Percentiles rank a stretch among this genome's conserved stretches.
phyloP scores from a whole-genome alignment of 2,329 filamentous ascomycete genomes.

The Coniochaeta ligniaria region DNA sequence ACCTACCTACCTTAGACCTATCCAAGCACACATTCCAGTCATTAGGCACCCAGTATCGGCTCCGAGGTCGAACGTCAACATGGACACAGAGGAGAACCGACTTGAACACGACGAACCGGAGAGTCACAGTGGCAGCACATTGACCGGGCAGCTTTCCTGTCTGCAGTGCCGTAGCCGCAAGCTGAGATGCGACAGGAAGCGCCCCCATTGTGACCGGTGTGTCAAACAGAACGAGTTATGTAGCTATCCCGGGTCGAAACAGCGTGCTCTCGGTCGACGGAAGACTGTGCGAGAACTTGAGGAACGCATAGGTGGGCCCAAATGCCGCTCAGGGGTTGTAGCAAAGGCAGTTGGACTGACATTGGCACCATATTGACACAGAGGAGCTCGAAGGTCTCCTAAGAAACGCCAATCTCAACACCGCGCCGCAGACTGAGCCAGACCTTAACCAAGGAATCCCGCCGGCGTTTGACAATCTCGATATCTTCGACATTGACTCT shows the following conservation, averaged over 20 bases:
- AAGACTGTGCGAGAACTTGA: not conserved
- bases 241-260: not conserved
- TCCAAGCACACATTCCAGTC: not conserved
- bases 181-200: not conserved
- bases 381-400: not conserved
- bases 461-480: not conserved
- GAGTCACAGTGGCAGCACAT: not conserved
- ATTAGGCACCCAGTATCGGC: not conserved
- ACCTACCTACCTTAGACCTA: not conserved
- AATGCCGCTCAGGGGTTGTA: too few relatives aligned
- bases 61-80: not conserved
- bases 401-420: not conserved
- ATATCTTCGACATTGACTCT: not conserved
- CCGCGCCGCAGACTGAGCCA: not conserved
- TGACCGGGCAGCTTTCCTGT: not conserved
- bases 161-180: not conserved
- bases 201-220: not conserved
- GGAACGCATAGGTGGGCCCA: not conserved
- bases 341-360: not conserved
- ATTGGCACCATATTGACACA: not conserved
- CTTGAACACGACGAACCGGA: not conserved
- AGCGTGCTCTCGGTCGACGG: not conserved
- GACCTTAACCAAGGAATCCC: not conserved
- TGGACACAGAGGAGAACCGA: not conserved
- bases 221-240: not conserved